Evolutionary conservation across 2,329 filamentous ascomycete genomes (phyloP).

Genomic region (Trichoderma sp.): DNA sequence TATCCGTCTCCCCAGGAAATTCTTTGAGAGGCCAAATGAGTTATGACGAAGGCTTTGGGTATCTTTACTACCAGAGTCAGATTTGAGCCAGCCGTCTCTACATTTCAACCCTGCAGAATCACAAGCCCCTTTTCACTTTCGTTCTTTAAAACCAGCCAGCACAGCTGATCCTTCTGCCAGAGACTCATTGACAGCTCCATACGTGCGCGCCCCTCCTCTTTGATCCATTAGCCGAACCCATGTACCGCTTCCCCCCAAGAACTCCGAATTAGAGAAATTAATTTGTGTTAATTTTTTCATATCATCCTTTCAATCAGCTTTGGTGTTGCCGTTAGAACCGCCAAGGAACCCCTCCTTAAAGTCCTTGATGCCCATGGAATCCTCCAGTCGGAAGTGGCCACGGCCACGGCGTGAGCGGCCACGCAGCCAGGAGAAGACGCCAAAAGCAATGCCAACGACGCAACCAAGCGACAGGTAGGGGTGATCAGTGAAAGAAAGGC

Average conservation of each 20-base stretch:
- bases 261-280: conserved; percentile 28
- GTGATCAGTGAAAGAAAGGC: conserved; percentile 61
- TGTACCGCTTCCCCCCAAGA: conserved; percentile 8
- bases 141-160: too few relatives aligned
- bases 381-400: conserved; percentile 66
- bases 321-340: conserved; percentile 40
- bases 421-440: conserved; percentile 57
- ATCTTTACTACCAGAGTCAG: not conserved
- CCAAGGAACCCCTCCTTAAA: conserved; percentile 69
- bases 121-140: not conserved
- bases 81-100: not conserved
- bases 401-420: conserved; percentile 58
- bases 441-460: conserved; percentile 60
- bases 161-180: not conserved
- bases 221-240: conserved; percentile 19
- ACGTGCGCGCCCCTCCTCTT: not conserved
- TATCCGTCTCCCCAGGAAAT: not conserved
- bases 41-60: not conserved
- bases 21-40: conserved; percentile 3
- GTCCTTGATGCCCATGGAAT: conserved; percentile 54
- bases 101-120: not conserved
- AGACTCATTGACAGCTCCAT: conserved; percentile 4
- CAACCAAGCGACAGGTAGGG: conserved; percentile 62
- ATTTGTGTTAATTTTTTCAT: conserved; percentile 2
- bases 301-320: conserved; percentile 40